These are phyloP conservation scores for Daucus carota DNA, from an alignment of 129 eudicot genomes.

Conservation along the genomic window DNA sequence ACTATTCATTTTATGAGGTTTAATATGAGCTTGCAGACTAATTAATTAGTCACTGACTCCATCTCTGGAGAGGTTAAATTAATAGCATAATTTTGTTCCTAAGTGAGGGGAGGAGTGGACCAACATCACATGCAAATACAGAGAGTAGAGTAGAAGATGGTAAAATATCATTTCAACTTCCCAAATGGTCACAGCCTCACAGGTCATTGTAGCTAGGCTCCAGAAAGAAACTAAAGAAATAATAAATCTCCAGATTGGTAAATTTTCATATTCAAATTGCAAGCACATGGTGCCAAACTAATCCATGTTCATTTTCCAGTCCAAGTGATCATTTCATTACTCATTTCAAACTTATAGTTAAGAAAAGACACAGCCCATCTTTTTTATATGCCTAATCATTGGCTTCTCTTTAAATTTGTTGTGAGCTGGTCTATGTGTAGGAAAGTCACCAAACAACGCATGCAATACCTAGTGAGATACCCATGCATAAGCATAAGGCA, in stretches of 20 bases:
- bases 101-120: background rate
- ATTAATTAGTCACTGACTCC: background rate
- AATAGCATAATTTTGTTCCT: background rate
- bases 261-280: conserved; percentile 14
- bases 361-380: background rate
- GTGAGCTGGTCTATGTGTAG: background rate
- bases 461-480: background rate
- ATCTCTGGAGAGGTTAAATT: background rate
- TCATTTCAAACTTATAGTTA: background rate
- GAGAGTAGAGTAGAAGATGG: conserved; percentile 3
- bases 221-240: background rate
- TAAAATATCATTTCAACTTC: background rate
- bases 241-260: background rate
- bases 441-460: background rate
- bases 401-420: background rate
- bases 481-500: conserved; percentile 2
- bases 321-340: background rate
- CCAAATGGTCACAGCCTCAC: background rate
- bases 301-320: conserved; percentile 19
- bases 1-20: no score
- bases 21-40: background rate
- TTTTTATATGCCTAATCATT: conserved; percentile 6
- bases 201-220: conserved; percentile 1
- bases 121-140: background rate
- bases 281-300: conserved; percentile 27